phyloP scores from a whole-genome alignment of 2,329 filamentous ascomycete species.

The Alternaria sp. region DNA sequence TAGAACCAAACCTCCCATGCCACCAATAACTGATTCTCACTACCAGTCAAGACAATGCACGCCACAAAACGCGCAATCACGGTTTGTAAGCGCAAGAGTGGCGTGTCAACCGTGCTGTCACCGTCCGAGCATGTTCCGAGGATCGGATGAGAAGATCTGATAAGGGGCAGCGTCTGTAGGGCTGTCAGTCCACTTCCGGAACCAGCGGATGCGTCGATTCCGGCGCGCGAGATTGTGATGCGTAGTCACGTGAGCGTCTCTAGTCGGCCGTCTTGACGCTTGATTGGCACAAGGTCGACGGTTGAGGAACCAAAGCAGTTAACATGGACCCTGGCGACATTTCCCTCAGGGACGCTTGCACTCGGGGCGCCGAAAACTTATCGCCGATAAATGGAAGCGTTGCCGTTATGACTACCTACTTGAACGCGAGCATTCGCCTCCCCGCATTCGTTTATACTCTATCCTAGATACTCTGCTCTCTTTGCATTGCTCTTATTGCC shows the following conservation, averaged over 20 bases:
- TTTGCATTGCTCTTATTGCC: neutral
- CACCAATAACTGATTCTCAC: neutral
- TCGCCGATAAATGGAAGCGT: slow-evolving; percentile 12
- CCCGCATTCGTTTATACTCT: slow-evolving; percentile 7
- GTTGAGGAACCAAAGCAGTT: neutral
- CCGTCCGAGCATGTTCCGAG: slow-evolving; percentile 18
- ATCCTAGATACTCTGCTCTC: neutral
- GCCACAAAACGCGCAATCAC: neutral
- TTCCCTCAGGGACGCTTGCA: neutral
- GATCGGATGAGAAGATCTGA: slow-evolving; percentile 20
- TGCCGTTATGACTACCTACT: slow-evolving; percentile 9
- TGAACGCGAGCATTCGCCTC: slow-evolving; percentile 10
- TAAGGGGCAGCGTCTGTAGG: slow-evolving; percentile 5
- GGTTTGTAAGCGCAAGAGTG: slow-evolving; percentile 4
- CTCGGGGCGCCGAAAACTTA: slow-evolving; percentile 17
- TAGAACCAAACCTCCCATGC: neutral
- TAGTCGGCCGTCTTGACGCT: neutral
- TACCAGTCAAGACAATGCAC: neutral
- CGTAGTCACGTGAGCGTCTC: slow-evolving; percentile 1
- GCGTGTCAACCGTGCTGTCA: slow-evolving; percentile 11
- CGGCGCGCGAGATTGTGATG: slow-evolving; percentile 8
- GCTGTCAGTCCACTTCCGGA: slow-evolving; percentile 22
- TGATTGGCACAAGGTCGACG: slow-evolving; percentile 12
- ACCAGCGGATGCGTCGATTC: slow-evolving; percentile 10
- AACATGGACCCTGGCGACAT: neutral